Evolutionary conservation across 305 asterid genomes (phyloP), one percentile per base, ranked within the genome.

Genomic region (Fraxinus velutina): DNA sequence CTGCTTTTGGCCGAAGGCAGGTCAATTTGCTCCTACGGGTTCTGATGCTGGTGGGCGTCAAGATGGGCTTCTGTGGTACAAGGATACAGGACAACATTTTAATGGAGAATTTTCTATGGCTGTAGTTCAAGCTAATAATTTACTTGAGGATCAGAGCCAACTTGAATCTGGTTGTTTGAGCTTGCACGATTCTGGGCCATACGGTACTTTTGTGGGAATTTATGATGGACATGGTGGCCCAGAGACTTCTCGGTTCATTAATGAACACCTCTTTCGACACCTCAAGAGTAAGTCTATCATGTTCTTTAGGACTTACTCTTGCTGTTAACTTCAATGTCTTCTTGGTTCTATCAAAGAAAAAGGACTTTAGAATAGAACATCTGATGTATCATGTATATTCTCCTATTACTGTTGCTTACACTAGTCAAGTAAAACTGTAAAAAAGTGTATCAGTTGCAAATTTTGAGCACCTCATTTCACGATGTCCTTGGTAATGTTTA

Each of bases 21-120:
- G 87, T 82, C 90, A 86, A 71, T 47, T 55, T 84, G 88, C 83
- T 89, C 94, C 84, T 83, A 75, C 90, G 0, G 92, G 89, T 78
- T 90, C 94, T 4, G 98, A 93, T 85, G 84, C 93, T 4, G 82
- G 82, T n/a, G 97, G 97, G 74, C 88, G 95, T 29, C 97, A 90
- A 79, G 98, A 95, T 30, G 98, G 98, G 79, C 96, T 95, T 76
- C 77, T 95, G 39, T 95, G 98, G 98, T 95, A 95, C 79, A 95
- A 93, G 88, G 98, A 95, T 82, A 83, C 87, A 0, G 98, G 99
- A 12, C 97, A 91, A 74, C 99, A 95, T 87, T 84, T 79, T 79
- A 93, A 86, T 90, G 99, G 99, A 37, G 97, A 95, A 52, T 95
- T 93, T 84, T 93, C 99, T 2, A 95, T 95, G 98, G 97, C 99